Base-by-base conservation (phyloP, 2,329 filamentous ascomycete genomes). In the Arachnomyces sp. region DNA sequence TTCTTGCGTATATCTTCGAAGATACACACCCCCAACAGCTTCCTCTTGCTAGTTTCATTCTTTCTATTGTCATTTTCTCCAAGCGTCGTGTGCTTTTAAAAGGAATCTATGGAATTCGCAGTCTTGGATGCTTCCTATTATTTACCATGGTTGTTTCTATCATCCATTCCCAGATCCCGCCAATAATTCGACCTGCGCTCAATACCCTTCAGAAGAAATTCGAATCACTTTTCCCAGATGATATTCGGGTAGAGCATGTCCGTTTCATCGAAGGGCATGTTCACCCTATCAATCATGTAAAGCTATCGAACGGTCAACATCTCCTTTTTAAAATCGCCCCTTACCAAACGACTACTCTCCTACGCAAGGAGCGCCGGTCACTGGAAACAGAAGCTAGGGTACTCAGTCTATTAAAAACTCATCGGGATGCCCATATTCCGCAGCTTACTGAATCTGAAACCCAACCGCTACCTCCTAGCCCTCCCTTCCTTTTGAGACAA, bases 371-470 rank as follows among this genome's bases (percentile, higher is more conserved):
- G 45, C 54, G 59, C 31, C 46, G 50, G 28, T 53, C 54, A 28
- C 58, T 69, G 6, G 59, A 65, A 40, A 63, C 60, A 4, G 66
- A 69, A 49, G 64, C 63, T 12, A 52, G 52, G 13, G 57, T 60
- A 9, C 56, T 67, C 13, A 48, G 54, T n/a, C 48, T 68, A 8
- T 52, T 69, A 4, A 53, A 48, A 7, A 54, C 57, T 25, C 55
- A 51, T 41, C 47, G 50, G 15, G 54, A 56, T 15, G 52, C 63
- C 28, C 60, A 52, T 39, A 57, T 66, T 31, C 64, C 66, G 0
- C 55, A 55, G 18, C 49, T 67, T 4, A 52, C 66, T 28, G 52
- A 60, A 47, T 63, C 64, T 43, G 57, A 64, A 37, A 51, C 54
- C 5, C 47, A 51, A 17, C 52, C 53, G 4, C 47, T 44, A 9